Evolutionary conservation across 2,329 filamentous ascomycete species (phyloP), one percentile per base, ranked within the genome.

Genomic region (Graphium sp.): DNA sequence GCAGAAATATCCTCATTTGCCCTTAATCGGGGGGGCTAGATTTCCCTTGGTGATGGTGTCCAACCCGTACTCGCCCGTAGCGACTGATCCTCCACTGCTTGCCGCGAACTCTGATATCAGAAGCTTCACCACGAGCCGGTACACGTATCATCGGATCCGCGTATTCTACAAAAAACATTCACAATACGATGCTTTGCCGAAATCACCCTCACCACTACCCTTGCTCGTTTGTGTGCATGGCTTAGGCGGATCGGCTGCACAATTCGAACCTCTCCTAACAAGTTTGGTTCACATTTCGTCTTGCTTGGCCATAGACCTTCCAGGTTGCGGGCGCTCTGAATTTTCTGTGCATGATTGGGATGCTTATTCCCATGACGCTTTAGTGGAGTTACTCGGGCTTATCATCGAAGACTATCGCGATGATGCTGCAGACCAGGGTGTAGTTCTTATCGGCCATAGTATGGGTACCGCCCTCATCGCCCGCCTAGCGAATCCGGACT

Each of bases 151-250:
- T 2, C 67, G 64, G 18, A 64, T 95, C 36, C 73, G 87, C 32
- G 74, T 85, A 24, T 94, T 95, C 49, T 85, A 78, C 52, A 70
- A 77, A 32, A 69, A 70, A 31, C 89, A 94, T 51, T 67, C 74
- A 13, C 83, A 94, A 44, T 72, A 75, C n/a, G 68, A 74, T 34
- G 80, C 89, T 47, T 62, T 95, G 4, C 83, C 82, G 3, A 65
- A 60, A 23, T 62, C 73, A 35, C 80, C 82, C 2, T 63, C 67
- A 1, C 74, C 80, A 0, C 54, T 94, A 8, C 89, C 89, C 2
- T 56, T 98, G 7, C 56, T 95, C 4, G 84, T 95, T 24, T 93
- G 91, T 45, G 62, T 95, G 32, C 89, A 95, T 44, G 89, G 89
- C 2, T 63, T 95, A 7, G 89, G 87, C n/a, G 89, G 89, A 27